Percentiles rank a stretch among this genome's conserved stretches.
Evolutionary conservation across 2,329 filamentous ascomycete genomes (phyloP).

Genomic region (Pseudogymnoascus sp.): DNA sequence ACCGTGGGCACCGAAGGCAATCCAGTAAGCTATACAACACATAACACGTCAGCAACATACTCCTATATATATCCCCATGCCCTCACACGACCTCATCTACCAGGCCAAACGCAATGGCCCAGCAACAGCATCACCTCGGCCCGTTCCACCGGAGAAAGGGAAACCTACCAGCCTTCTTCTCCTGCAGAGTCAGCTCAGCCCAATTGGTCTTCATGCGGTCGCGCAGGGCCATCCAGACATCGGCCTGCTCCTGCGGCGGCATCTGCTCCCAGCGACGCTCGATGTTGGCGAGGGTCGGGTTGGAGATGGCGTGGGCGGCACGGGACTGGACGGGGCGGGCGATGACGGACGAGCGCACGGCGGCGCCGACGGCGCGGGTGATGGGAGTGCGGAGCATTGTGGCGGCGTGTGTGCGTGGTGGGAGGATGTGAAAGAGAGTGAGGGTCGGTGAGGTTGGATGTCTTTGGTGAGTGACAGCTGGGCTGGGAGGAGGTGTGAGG

Average conservation of each 20-base stretch:
- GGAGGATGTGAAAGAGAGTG: conserved; percentile 10
- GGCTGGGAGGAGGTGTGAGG: not conserved
- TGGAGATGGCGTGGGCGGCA: conserved; percentile 85
- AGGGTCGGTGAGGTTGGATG: not conserved
- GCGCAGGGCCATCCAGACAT: conserved; percentile 96
- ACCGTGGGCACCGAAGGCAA: conserved; percentile 94
- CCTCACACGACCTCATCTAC: not conserved
- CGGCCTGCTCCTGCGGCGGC: conserved; percentile 97
- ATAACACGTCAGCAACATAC: conserved; percentile 26
- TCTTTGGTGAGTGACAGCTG: not conserved
- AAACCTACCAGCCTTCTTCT: conserved; percentile 95
- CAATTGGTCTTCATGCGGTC: conserved; percentile 99
- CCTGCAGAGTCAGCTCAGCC: conserved; percentile 87
- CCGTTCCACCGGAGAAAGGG: not conserved
- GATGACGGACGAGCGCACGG: conserved; percentile 27
- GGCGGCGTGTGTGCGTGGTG: conserved; percentile 9
- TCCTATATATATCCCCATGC: not conserved
- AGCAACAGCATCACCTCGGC: not conserved
- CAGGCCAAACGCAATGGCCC: not conserved
- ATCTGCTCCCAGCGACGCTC: conserved; percentile 99
- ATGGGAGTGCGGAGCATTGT: conserved; percentile 28
- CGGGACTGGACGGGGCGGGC: conserved; percentile 7
- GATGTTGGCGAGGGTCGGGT: conserved; percentile 94
- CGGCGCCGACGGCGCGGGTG: conserved; percentile 42
- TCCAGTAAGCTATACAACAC: conserved; percentile 79